Base-by-base conservation (phyloP, 1,284 basidiomycete genomes). In the Melampsora larici-populina region DNA sequence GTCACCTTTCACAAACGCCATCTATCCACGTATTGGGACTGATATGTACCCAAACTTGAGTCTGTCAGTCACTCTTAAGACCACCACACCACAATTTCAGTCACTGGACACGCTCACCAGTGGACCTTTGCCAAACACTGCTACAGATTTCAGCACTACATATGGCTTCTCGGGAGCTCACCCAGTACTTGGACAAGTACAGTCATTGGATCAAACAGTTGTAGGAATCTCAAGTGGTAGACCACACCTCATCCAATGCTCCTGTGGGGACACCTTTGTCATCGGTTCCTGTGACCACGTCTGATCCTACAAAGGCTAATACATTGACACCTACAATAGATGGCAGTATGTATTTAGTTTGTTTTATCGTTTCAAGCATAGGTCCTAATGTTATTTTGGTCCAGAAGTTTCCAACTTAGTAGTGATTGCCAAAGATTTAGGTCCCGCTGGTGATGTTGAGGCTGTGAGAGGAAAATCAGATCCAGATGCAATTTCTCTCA, bases 401-500 rank as follows among this genome's bases (percentile, higher is more conserved):
- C 72, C 72, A 3, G 33, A 67, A 17, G 64, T 55, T 6, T 8
- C 4, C 0, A 18, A 31, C 15, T n/a, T 75, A 7, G 13, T 29
- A 0, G 72, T 75, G 26, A 67, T 67, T 43, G 65, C 67, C 26
- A 33, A 67, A 31, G 72, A 75, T 55, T n/a, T 75, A 0, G 43
- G 62, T 18, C 33, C 70, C 3, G 3, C 72, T 36, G 36, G 49
- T 36, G 63, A 64, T 13, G 36, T 75, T 48, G 63, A 75, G 17
- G 64, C 67, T 29, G 72, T 26, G 11, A 26, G 72, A 2, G 72
- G 72, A 7, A 55, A 43, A 1, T 26, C 8, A 7, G 15, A 24
- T 49, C 24, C 26, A 15, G n/a, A 43, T 26, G 17, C 60, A 2
- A 24, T 58, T n/a, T 8, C 29, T 6, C 36, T 75, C 33, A 36